Evolutionary conservation across 306 rosid species (phyloP), one percentile per base, ranked within the genome.

Genomic region (Trichosanthes truncata): DNA sequence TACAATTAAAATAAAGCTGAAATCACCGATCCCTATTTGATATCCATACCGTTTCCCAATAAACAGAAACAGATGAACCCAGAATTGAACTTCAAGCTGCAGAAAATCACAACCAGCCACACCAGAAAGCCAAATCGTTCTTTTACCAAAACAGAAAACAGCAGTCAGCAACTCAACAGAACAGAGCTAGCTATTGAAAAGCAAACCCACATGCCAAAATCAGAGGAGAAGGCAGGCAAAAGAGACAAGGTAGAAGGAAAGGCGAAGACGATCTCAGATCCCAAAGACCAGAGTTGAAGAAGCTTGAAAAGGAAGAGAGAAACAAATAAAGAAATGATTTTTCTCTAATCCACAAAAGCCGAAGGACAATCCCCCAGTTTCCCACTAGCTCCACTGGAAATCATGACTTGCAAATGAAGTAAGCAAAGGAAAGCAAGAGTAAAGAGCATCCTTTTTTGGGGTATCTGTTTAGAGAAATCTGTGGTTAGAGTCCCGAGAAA

Each of bases 1-100:
- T 69, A 21, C 45, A 69, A 80, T 72, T 83, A 57, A 81, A 82
- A 82, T 14, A 81, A 80, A 82, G 77, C 23, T 85, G 76, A 65
- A 76, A 74, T 82, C 87, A 82, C 81, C 79, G 77, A 87, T 85
- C 84, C 85, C 86, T 71, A 84, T 55, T 74, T 6, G 74, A 81
- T 49, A 86, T 76, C 88, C 88, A 83, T 82, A 84, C 56, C 56
- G 21, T 71, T 71, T 85, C 92, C 93, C 96, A 7, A 88, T 83
- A 85, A 79, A 60, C 83, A 84, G 62, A 82, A 83, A 86, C 72
- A 80, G 69, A 83, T 69, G 55, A 74, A 77, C 72, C 31, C 76
- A 82, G 74, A 65, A 55, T 71, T 59, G 46, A 36, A 83, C 48
- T 82, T 74, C 84, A 84, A 72, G 67, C 79, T 78, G 83, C 46